phyloP scores from a whole-genome alignment of 1,139 yeast genomes.

The Taiozyma sp. region DNA sequence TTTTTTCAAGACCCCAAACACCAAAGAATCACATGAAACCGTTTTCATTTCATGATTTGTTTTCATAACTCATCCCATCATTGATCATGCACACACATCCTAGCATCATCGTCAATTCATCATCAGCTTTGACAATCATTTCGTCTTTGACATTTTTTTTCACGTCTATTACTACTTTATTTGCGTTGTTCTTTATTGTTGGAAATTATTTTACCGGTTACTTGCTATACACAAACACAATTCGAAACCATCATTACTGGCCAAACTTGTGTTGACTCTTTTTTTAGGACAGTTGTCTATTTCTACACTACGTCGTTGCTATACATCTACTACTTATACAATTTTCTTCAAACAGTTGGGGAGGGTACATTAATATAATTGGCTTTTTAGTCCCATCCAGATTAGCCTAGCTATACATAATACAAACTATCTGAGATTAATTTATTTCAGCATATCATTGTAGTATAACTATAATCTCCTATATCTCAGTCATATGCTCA shows the following conservation, averaged over 20 bases:
- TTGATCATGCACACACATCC: not conserved
- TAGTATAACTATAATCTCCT: too few species aligned
- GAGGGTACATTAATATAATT: not conserved
- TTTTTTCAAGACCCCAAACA: conserved; percentile 16
- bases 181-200: not conserved
- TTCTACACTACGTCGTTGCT: not conserved
- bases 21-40: conserved; percentile 7
- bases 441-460: too few species aligned
- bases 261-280: not conserved
- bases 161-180: too few species aligned
- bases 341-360: not conserved
- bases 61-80: not conserved
- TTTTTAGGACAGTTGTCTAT: not conserved
- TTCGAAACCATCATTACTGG: not conserved
- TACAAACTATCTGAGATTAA: too few species aligned
- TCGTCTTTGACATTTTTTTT: not conserved
- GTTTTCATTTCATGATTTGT: conserved; percentile 9
- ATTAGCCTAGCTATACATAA: too few species aligned
- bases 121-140: not conserved
- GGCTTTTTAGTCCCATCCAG: too few species aligned
- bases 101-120: not conserved
- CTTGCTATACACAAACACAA: not conserved
- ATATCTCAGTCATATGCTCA: too few species aligned
- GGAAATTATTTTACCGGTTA: not conserved
- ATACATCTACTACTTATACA: not conserved